Evolutionary conservation across 768 basidiomycete species (phyloP), one percentile per base, ranked within the genome.

Genomic region (Termitomyces bulborhizus): DNA sequence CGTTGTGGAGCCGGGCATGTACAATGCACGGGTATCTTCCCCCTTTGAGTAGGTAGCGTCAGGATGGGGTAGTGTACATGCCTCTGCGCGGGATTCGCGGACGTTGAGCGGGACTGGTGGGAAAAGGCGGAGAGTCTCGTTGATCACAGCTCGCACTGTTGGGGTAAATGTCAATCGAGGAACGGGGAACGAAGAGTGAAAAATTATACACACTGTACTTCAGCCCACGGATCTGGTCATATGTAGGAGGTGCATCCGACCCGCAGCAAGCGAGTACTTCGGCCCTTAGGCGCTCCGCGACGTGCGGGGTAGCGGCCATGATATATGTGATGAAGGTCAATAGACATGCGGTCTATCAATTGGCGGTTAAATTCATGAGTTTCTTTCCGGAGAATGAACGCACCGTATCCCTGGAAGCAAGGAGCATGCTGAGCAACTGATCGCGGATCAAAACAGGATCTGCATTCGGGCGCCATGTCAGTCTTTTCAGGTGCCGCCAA

Each of bases 351-450:
- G 89, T 90, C 86, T 88, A 57, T 9, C 32, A 15, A 36, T 34
- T n/a, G 16, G 29, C 15, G 5, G 26, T n/a, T 34, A 29, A 34
- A 7, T 53, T 0, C 15, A 15, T 3, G 21, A 34, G 15, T 3
- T n/a, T 16, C 44, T 18, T 40, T 24, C n/a, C 9, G 3, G 32
- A 18, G 12, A 15, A 12, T 24, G 11, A 41, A 73, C 80, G 46
- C 42, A 86, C 87, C 36, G 90, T 91, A 69, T 93, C 90, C 53
- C 90, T 71, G 24, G 87, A 79, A 5, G 90, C 90, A 11, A 92
- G 72, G 2, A 93, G 71, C 66, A 91, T 82, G 63, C 82, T 92
- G 46, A 92, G 74, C 12, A 92, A 68, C 59, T 93, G 86, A 69
- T 92, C 88, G 21, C 86, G 82, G 53, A 93, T 87, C 42, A 83